Percentiles rank a stretch among this genome's conserved stretches.
Conservation (phyloP, 345 rosid genomes). For the Raphanus sativus region DNA sequence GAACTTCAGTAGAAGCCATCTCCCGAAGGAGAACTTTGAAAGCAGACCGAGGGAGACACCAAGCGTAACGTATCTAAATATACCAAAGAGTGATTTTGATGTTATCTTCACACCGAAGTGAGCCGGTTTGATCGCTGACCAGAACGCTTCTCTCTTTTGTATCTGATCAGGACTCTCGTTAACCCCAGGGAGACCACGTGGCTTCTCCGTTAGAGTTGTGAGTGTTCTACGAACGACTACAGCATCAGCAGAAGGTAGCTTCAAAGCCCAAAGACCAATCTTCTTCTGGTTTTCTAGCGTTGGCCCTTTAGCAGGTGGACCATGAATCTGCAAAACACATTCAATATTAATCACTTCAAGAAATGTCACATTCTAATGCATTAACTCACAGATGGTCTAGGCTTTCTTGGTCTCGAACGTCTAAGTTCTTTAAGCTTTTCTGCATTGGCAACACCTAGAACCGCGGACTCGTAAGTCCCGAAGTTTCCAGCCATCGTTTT, state of each 20-base stretch:
- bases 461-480: constrained; percentile 81
- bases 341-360: neutral
- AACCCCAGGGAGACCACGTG: constrained; percentile 65
- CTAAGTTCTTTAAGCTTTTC: constrained; percentile 61
- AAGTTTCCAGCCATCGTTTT: constrained; percentile 71
- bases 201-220: constrained; percentile 60
- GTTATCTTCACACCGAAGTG: constrained; percentile 80
- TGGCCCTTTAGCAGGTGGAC: constrained; percentile 69
- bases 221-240: constrained; percentile 76
- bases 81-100: constrained; percentile 58
- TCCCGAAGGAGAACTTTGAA: constrained; percentile 53
- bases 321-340: constrained; percentile 62
- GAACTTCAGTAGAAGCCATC: constrained; percentile 79
- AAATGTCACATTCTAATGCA: neutral
- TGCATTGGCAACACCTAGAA: constrained; percentile 70
- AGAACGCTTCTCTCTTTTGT: constrained; percentile 61
- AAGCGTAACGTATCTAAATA: constrained; percentile 46
- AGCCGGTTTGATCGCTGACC: constrained; percentile 72
- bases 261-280: constrained; percentile 77
- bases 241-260: constrained; percentile 84
- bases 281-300: constrained; percentile 62
- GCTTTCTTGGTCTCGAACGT: constrained; percentile 69
- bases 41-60: constrained; percentile 67
- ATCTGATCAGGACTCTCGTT: constrained; percentile 62
- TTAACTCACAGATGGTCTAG: constrained; percentile 62